Evolutionary conservation across 441 rosid genomes (phyloP), one percentile per base, ranked within the genome.

Genomic region (Hura crepitans): DNA sequence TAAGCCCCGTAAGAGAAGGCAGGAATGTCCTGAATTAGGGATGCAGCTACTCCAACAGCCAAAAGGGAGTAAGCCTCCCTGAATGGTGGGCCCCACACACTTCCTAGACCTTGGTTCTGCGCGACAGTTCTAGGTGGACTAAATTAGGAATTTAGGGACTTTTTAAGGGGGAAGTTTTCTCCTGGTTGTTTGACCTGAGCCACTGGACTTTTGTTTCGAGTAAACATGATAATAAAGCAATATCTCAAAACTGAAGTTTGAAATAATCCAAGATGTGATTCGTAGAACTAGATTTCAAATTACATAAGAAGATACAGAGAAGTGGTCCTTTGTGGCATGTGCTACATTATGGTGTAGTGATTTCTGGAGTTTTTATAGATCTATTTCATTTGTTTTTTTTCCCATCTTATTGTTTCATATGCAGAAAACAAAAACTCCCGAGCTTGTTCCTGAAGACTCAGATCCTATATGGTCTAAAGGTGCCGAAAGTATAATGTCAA

Each of bases 351-450:
- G 31, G 62, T 30, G 18, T 68, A 1, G 30, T 39, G 62, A 14
- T 28, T 42, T 39, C 6, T 35, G 49, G 61, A 56, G 22, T 31
- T 45, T 23, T 10, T 3, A 2, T 51, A 11, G 46, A 51, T 30
- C 39, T 65, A 10, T 74, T 45, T 70, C 37, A 45, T 33, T 39
- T 73, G 74, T 1, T 62, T 53, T 12, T 69, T 67, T 18, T 62
- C 62, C 23, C 67, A 27, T 22, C 37, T 70, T 59, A 7, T 30
- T 73, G 61, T 74, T 62, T 61, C 43, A 25, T 15, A 69, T 77
- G 77, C 87, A 95, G 99, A 92, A 86, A 84, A 79, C 85, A 55
- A 92, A 82, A 79, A 87, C 93, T 77, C 97, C 97, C 6, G 91
- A 85, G 71, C 97, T 95, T 75, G 84, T 88, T 76, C 86, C 93